phyloP scores from a whole-genome alignment of 2,329 filamentous ascomycete species.

The Aspergillus neoniger region DNA sequence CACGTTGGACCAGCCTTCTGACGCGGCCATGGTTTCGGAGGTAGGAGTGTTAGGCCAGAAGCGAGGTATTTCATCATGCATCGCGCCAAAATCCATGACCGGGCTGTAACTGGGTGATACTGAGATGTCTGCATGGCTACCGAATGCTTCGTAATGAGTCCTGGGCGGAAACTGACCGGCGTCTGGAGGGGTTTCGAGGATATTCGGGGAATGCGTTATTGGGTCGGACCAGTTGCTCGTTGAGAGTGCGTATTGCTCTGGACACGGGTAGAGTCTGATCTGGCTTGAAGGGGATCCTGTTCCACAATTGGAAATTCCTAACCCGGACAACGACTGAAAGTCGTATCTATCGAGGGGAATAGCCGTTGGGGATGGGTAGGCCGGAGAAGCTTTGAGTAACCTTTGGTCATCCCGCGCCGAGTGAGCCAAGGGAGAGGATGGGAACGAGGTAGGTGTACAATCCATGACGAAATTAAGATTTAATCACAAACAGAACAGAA shows the following conservation, averaged over 20 bases:
- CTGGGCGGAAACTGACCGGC: conserved; percentile 22
- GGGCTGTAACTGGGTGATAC: conserved; percentile 30
- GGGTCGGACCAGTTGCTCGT: conserved; percentile 28
- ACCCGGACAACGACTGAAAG: conserved; percentile 25
- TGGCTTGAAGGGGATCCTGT: conserved; percentile 27
- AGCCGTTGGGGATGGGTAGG: conserved; percentile 28
- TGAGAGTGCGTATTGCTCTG: conserved; percentile 24
- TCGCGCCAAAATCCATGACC: conserved; percentile 18
- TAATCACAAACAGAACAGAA: not conserved
- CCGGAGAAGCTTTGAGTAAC: conserved; percentile 20
- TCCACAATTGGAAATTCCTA: conserved; percentile 36
- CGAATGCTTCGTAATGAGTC: conserved; percentile 29
- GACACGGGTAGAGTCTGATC: conserved; percentile 20
- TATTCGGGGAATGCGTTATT: conserved; percentile 20
- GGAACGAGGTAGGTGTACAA: conserved; percentile 25
- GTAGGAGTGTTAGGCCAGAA: conserved; percentile 31
- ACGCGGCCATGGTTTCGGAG: conserved; percentile 23
- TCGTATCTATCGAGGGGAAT: conserved; percentile 18
- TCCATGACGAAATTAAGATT: conserved; percentile 22
- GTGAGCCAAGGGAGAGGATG: conserved; percentile 18
- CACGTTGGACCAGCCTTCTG: conserved; percentile 15
- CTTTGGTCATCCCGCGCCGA: conserved; percentile 15
- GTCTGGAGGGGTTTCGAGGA: conserved; percentile 26
- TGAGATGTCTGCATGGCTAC: conserved; percentile 22
- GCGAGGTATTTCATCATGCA: conserved; percentile 18